Base-by-base conservation (phyloP, 2,329 filamentous ascomycete species). In the Neonectria sp. region DNA sequence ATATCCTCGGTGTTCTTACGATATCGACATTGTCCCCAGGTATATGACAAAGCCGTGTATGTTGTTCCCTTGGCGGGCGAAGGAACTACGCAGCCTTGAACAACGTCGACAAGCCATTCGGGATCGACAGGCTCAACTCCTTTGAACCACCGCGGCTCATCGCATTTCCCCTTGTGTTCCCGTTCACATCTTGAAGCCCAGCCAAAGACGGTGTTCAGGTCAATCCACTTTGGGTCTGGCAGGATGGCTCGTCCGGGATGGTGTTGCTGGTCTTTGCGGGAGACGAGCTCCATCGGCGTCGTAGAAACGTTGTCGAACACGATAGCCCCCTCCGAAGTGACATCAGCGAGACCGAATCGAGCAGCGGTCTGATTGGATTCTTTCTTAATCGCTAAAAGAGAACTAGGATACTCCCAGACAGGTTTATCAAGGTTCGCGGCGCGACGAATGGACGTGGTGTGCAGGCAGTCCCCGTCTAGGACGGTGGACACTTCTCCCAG, bases 11-110 rank as follows among this genome's bases (percentile, higher is more conserved):
- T 68, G 9, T 66, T 68, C 15, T 68, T 68, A 13, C 62, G 49
- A 21, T 68, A 66, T 3, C 49, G 37, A 1, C 63, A 63, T 5
- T 63, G 59, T 35, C 67, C 63, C 63, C 67, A 68, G 0, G 67
- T 68, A 33, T 68, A 68, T 15, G 63, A 68, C 45, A 68, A 60
- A 25, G 63, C 58, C 17, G 66, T 55, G 12, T 68, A 68, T 1
- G 8, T 31, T 35, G 55, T 61, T 9, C 59, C 63, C 1, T 52
- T 40, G 9, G n/a, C 12, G 8, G 58, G 67, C 15, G 58, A 53
- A 29, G 46, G 17, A n/a, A 68, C 63, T 2, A 66, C 61, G 29
- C 67, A 68, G 2, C 55, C 21, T 6, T 68, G 33, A n/a, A 60
- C 29, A 3, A 68, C 67, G 9, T 68, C 67, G 0, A 68, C 65